Evolutionary conservation across 2,329 filamentous ascomycete genomes (phyloP), one percentile per base, ranked within the genome.

Genomic region (Fusarium devonianum): DNA sequence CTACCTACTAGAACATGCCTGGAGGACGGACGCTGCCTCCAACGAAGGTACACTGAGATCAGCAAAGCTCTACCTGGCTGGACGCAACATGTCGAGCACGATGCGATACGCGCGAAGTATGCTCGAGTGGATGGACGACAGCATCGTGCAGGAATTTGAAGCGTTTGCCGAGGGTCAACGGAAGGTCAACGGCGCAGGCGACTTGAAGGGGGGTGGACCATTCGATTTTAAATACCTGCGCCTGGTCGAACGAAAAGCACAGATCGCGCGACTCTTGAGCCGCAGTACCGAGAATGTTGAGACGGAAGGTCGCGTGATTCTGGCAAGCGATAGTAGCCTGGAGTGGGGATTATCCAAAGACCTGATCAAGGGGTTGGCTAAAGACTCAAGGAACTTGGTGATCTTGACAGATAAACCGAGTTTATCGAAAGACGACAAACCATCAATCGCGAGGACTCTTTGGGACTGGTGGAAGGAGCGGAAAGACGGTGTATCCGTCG

Each of bases 121-220:
- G 90, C 78, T 99, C 22, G 94, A 99, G 68, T 99, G 94, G 94
- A 97, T 99, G 92, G 92, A 97, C 67, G 92, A 97, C 66, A 88
- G 86, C 49, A 95, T 99, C 50, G 88, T 96, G 30, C 86, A 92
- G 44, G 93, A 97, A 64, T 95, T 96, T 54, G 92, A 96, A 69
- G 85, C 87, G 11, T 79, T 86, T 36, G 82, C 80, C 2, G 82
- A 84, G 56, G 76, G 73, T 3, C 75, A 78, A 55, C 67, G 73
- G 4, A 78, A 75, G 51, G 72, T 76, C 7, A 76, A 77, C 9
- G 72, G 74, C 0, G 71, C 76, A 10, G 75, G 73, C 18, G 73
- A 76, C 11, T 84, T 79, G 62, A 82, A 81, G 55, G 76, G 78
- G 25, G 80, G 78, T 2, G 89, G 89, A 0, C 92, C 94, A 0